Base-by-base conservation (phyloP, 2,329 filamentous ascomycete species). In the Fusarium anthophilum region DNA sequence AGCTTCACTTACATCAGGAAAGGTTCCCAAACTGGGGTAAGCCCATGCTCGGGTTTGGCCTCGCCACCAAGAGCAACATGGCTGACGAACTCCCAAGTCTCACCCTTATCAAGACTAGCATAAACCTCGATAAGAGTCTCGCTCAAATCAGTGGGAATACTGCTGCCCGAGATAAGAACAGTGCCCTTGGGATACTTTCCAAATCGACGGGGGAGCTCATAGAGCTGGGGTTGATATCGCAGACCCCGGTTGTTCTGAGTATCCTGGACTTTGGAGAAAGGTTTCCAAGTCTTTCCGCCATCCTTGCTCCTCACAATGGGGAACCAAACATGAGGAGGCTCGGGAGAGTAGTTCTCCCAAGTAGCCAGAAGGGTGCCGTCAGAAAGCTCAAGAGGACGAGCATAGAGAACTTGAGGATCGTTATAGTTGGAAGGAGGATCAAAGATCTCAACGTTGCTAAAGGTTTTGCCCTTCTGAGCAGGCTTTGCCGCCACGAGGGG, bases 1-100 rank as follows among this genome's bases (percentile, higher is more conserved):
- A 24, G 10, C 7, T 64, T 2, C 8, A 55, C 80, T 69, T 66
- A 82, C 79, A 90, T 78, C 47, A 94, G 81, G 80, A 92, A 93
- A 1, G 92, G 92, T 80, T 94, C 92, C 92, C 92, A 94, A 26
- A 94, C 89, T 1, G 91, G 91, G 0, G 90, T 92, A 43, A 90
- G 80, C 3, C 90, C 91, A 76, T 94, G 92, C 77, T 89, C 86
- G 7, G 91, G 88, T 1, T 84, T 76, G 5, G 91, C 91, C 53
- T 86, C 85, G n/a, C 91, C 91, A 39, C 92, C 92, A 4, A 84
- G 82, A 2, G 91, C 91, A 50, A 94, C 88, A 73, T 90, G 87
- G 66, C 88, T 91, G 59, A 93, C 87, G 73, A 93, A 94, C 35
- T 88, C 82, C 92, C 92, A 94, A 4, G 87, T 91, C 39, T 81